A percentile compares a stretch with the other conserved stretches of the same genome.
Evolutionary conservation across 169 alveolate genomes (phyloP).

Genomic region (Eimeria mitis): DNA sequence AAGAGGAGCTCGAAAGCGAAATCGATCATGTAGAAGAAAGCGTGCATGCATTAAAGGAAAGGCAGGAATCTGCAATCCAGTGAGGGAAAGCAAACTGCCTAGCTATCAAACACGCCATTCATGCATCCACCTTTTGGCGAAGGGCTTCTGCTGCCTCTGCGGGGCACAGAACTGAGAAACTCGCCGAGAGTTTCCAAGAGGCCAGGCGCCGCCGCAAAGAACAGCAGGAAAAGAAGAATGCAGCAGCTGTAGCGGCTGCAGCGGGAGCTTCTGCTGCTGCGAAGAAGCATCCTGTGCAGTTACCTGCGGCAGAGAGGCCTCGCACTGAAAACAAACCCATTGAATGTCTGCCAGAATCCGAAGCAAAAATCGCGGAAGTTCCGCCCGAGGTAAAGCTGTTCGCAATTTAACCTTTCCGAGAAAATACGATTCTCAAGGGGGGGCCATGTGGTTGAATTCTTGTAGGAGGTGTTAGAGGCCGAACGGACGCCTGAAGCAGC

Average conservation of each 20-base stretch:
- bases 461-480: conserved; percentile 10
- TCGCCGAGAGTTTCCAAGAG: background rate
- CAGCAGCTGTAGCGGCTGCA: background rate
- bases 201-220: conserved; percentile 17
- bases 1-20: conserved; percentile 17
- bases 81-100: background rate
- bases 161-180: background rate
- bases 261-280: background rate
- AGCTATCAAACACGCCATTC: background rate
- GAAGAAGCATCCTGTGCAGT: background rate
- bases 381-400: conserved; percentile 39
- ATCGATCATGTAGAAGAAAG: background rate
- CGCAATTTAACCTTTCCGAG: no score
- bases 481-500: background rate
- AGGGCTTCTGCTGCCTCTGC: conserved; percentile 18
- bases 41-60: background rate
- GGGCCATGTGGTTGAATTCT: background rate
- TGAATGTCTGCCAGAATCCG: conserved; percentile 21
- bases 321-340: background rate
- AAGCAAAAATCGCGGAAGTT: background rate
- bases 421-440: background rate
- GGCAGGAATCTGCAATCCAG: background rate
- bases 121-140: background rate
- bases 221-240: background rate
- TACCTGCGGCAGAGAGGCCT: background rate